phyloP scores from a whole-genome alignment of 2,329 filamentous ascomycete genomes.

The Phoma sp. region DNA sequence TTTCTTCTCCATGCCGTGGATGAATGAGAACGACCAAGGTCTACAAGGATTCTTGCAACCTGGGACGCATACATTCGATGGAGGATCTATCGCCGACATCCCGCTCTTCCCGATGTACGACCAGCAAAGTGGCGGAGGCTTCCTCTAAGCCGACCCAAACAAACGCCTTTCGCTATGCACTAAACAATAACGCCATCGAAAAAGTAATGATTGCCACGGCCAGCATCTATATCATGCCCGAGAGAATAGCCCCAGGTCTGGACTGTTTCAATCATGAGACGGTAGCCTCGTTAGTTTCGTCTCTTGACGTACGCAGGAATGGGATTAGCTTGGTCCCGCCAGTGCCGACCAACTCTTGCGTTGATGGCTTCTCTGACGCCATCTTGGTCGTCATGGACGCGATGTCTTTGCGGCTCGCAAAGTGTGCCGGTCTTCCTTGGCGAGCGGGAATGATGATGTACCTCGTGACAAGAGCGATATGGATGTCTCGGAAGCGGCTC shows the following conservation, averaged over 20 bases:
- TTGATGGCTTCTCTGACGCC: slow-evolving; percentile 38
- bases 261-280: slow-evolving; percentile 10
- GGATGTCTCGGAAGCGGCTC: slow-evolving; percentile 57
- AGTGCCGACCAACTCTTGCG: slow-evolving; percentile 55
- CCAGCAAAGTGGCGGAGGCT: slow-evolving; percentile 27
- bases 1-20: slow-evolving; percentile 40
- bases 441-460: slow-evolving; percentile 58
- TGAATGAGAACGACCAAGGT: slow-evolving; percentile 40
- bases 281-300: slow-evolving; percentile 56
- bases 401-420: slow-evolving; percentile 47
- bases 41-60: slow-evolving; percentile 41
- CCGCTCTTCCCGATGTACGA: slow-evolving; percentile 42
- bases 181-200: background rate
- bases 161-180: slow-evolving; percentile 7
- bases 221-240: background rate
- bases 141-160: slow-evolving; percentile 5
- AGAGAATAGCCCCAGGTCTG: background rate
- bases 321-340: slow-evolving; percentile 62
- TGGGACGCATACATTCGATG: slow-evolving; percentile 37
- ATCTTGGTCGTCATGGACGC: slow-evolving; percentile 55
- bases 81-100: slow-evolving; percentile 40
- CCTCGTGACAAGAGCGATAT: slow-evolving; percentile 60
- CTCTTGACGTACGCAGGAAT: slow-evolving; percentile 59
- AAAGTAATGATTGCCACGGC: background rate
- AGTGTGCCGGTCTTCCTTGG: slow-evolving; percentile 29